These are phyloP conservation scores for Spinacia oleracea DNA, from an alignment of 179 eudicot species.

Conservation along the genomic window DNA sequence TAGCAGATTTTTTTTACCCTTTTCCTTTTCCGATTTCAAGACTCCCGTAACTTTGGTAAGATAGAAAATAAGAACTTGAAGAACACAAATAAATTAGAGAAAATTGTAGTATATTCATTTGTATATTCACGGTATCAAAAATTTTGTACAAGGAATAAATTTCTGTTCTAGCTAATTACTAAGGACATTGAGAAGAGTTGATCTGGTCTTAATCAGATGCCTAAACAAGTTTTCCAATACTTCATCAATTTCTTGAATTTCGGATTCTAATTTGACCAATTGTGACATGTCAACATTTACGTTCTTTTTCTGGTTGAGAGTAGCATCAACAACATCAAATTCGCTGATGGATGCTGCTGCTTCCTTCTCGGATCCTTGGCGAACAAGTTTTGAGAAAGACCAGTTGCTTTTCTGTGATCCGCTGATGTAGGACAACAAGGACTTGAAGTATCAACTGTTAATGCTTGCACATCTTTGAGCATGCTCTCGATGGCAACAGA, in stretches of 20 bases:
- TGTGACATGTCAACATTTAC: slow-evolving; percentile 5
- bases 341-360: slow-evolving; percentile 6
- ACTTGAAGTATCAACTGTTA: slow-evolving; percentile 26
- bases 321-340: slow-evolving; percentile 24
- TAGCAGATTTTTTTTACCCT: not conserved
- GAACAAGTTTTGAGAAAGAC: slow-evolving; percentile 10
- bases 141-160: slow-evolving; percentile 9
- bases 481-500: too few species aligned
- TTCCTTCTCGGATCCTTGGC: slow-evolving; percentile 16
- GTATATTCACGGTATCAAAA: slow-evolving; percentile 2
- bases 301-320: slow-evolving; percentile 25
- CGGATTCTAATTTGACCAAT: slow-evolving; percentile 31
- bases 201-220: slow-evolving; percentile 46
- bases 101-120: slow-evolving; percentile 2
- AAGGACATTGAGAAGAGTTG: slow-evolving; percentile 46
- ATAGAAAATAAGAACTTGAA: not conserved
- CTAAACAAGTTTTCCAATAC: slow-evolving; percentile 43
- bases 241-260: slow-evolving; percentile 43
- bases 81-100: not conserved
- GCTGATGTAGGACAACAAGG: slow-evolving; percentile 28
- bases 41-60: not conserved
- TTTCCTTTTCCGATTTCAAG: too few species aligned
- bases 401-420: slow-evolving; percentile 28
- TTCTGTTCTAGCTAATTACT: slow-evolving; percentile 37
- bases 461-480: slow-evolving; percentile 30